A percentile compares a stretch with the other conserved stretches of the same genome.
Conservation (phyloP, 129 eudicot species). For the Erigeron canadensis region DNA sequence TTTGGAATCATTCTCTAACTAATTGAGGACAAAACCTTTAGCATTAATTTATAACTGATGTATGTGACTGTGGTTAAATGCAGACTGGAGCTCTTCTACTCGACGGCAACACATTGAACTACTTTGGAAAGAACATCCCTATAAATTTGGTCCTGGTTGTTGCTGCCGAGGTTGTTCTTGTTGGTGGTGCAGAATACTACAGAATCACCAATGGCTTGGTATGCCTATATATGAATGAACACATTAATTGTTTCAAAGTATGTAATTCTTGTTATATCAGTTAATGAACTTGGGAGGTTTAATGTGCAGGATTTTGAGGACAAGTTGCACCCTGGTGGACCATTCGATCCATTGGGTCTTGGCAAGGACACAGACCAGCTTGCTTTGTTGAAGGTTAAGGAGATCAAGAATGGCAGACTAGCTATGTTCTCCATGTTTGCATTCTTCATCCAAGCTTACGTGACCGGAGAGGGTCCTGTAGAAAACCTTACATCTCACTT, state of each 20-base stretch:
- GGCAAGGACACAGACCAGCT: slow-evolving; percentile 95
- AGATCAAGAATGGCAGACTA: slow-evolving; percentile 90
- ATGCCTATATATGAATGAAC: slow-evolving; percentile 30
- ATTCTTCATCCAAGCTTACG: slow-evolving; percentile 89
- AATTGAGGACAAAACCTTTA: neutral
- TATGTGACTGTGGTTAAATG: slow-evolving; percentile 3
- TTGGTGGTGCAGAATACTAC: slow-evolving; percentile 98
- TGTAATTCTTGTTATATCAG: neutral
- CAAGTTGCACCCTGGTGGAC: slow-evolving; percentile 97
- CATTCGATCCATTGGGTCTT: slow-evolving; percentile 93
- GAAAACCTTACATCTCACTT: slow-evolving; percentile 81
- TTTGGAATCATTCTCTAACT: slow-evolving; percentile 13
- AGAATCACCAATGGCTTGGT: slow-evolving; percentile 93
- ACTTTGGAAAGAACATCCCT: slow-evolving; percentile 96
- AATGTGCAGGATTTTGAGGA: slow-evolving; percentile 75
- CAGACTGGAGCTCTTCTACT: slow-evolving; percentile 97
- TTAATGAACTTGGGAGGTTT: slow-evolving; percentile 6
- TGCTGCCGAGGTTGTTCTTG: slow-evolving; percentile 87
- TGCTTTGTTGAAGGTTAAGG: slow-evolving; percentile 90
- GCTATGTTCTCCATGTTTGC: slow-evolving; percentile 96
- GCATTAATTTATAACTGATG: neutral
- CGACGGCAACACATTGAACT: slow-evolving; percentile 92
- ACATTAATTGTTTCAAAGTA: slow-evolving; percentile 20
- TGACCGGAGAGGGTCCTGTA: slow-evolving; percentile 89
- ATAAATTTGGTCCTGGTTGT: slow-evolving; percentile 81